A percentile compares a stretch with the other conserved stretches of the same genome.
These are phyloP conservation scores for Termitomyces sp. DNA, from an alignment of 768 basidiomycete genomes.

Conservation along the genomic window DNA sequence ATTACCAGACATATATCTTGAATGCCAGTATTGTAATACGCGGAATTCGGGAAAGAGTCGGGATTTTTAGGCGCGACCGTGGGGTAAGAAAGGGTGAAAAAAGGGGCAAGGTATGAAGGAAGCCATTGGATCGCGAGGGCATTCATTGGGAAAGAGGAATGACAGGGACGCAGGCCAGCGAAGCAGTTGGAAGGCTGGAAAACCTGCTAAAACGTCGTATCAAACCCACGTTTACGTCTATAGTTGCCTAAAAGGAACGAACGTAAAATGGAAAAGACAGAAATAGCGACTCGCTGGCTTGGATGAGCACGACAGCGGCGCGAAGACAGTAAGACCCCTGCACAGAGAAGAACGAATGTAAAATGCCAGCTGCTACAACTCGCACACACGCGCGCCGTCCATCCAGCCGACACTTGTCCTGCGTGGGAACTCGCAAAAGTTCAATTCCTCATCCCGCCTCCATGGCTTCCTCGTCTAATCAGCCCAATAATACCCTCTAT, in stretches of 20 bases:
- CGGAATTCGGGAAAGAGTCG: slow-evolving; percentile 71
- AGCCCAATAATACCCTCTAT: slow-evolving; percentile 88
- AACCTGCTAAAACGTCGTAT: slow-evolving; percentile 11
- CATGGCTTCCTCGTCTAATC: slow-evolving; percentile 50
- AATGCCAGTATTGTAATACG: slow-evolving; percentile 70
- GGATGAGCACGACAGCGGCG: not conserved
- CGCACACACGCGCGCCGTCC: not conserved
- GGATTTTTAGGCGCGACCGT: slow-evolving; percentile 47
- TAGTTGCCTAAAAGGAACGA: not conserved
- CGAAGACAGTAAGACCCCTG: not conserved
- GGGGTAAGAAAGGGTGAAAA: slow-evolving; percentile 74
- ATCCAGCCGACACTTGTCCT: not conserved
- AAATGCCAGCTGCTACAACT: slow-evolving; percentile 10
- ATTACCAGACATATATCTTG: slow-evolving; percentile 79
- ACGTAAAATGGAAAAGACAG: not conserved
- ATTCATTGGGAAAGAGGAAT: slow-evolving; percentile 13
- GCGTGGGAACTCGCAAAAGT: slow-evolving; percentile 20
- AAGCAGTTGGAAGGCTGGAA: slow-evolving; percentile 20
- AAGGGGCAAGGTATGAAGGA: slow-evolving; percentile 56
- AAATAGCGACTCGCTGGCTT: not conserved
- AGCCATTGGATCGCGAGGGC: slow-evolving; percentile 32
- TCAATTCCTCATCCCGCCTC: slow-evolving; percentile 9
- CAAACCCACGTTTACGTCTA: slow-evolving; percentile 13
- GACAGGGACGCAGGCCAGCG: not conserved
- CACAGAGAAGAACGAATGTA: not conserved